Evolutionary conservation across 176 grass and related monocot genomes (phyloP), one percentile per base, ranked within the genome.

Genomic region (Oryza punctata): DNA sequence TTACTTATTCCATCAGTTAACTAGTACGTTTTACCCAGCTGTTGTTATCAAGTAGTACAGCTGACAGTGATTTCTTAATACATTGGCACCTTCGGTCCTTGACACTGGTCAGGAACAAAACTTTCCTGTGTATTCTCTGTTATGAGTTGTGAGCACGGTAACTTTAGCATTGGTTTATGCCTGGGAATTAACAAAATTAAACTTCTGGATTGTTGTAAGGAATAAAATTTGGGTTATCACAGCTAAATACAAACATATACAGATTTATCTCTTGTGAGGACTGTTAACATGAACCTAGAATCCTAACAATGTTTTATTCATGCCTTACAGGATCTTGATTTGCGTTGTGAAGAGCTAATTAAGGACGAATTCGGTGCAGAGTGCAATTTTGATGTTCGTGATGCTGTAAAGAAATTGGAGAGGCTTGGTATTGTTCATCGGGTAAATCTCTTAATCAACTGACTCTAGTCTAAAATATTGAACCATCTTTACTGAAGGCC

Each of bases 321-420:
- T 66, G 41, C 60, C 19, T 40, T 84, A 19, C 81, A 98, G 90
- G 91, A 93, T 89, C 88, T 98, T 80, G 95, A 98, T 82, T 68
- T 86, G 47, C 69, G 47, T 14, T 93, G 95, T 85, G 92, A 98
- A 83, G 84, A 95, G 79, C 78, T 98, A 32, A 88, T 95, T 69
- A 91, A 93, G 86, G 91, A 95, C 33, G 87, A 93, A 80, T 98
- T 95, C 32, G 78, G 73, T 2, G 80, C 72, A 45, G 75, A 93
- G 52, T 95, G 92, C 82, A 91, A 98, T 90, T 98, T 98, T 79
- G 93, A 95, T 75, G 91, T 94, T 59, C 65, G 82, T 63, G 93
- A 98, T 88, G 91, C 96, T 33, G 79, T 98, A 26, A 76, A 93
- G 64, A 98, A 98, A 69, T 85, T 95, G 65, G 96, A 98, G 83